phyloP scores from a whole-genome alignment of 768 basidiomycete genomes.

The Ramaria rubella region DNA sequence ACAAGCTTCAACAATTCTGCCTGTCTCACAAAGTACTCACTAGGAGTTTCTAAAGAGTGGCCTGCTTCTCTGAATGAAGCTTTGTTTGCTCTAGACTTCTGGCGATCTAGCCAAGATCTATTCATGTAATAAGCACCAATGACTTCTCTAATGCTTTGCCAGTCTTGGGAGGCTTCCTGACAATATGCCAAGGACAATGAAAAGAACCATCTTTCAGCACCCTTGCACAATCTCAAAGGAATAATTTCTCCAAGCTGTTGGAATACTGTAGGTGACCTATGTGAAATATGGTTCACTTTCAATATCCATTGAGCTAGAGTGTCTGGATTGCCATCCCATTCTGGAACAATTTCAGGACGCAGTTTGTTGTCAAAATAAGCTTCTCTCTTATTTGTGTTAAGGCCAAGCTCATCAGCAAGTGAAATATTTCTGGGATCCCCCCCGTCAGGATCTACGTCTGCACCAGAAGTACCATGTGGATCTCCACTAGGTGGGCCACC shows the following conservation, averaged over 20 bases:
- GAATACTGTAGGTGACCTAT: constrained; percentile 17
- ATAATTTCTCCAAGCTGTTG: constrained; percentile 26
- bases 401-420: not conserved
- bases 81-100: constrained; percentile 21
- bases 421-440: not conserved
- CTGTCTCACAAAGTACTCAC: constrained; percentile 31
- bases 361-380: constrained; percentile 29
- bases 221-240: constrained; percentile 18
- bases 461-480: not conserved
- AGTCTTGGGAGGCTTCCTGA: constrained; percentile 19
- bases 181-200: constrained; percentile 13
- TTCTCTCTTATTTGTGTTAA: not conserved
- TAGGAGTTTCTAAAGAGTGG: constrained; percentile 24
- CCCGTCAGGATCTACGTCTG: not conserved
- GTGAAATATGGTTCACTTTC: constrained; percentile 22
- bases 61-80: constrained; percentile 24
- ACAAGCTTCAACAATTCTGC: constrained; percentile 17
- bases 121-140: constrained; percentile 31
- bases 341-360: constrained; percentile 25
- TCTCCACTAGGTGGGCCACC: not conserved
- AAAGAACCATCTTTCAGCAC: constrained; percentile 30
- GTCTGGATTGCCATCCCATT: constrained; percentile 28
- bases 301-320: constrained; percentile 25
- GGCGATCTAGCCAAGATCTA: constrained; percentile 24
- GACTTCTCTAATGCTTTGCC: constrained; percentile 22